phyloP scores from a whole-genome alignment of 2,329 filamentous ascomycete genomes.

The Pochonia chlamydosporia region DNA sequence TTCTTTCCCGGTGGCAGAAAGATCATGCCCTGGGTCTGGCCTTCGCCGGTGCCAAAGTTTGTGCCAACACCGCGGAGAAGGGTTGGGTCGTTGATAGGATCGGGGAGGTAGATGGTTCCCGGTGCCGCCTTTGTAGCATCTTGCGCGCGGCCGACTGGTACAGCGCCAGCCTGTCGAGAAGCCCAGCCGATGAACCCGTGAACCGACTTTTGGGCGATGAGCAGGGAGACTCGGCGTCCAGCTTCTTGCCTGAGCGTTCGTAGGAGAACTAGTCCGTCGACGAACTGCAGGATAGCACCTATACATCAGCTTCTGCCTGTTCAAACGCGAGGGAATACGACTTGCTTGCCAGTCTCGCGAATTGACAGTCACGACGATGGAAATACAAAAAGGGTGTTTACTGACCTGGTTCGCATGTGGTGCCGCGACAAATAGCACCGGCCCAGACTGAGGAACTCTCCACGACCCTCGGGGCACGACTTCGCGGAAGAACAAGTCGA shows the following conservation, averaged over 20 bases:
- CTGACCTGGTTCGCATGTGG: slow-evolving; percentile 91
- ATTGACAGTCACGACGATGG: not conserved
- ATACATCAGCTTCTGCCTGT: too few relatives aligned
- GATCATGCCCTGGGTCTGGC: slow-evolving; percentile 73
- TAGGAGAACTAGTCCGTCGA: slow-evolving; percentile 91
- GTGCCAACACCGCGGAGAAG: slow-evolving; percentile 74
- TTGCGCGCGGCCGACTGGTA: slow-evolving; percentile 89
- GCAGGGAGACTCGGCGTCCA: slow-evolving; percentile 80
- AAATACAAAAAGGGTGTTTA: slow-evolving; percentile 5
- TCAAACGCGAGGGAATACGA: not conserved
- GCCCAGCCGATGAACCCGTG: slow-evolving; percentile 86
- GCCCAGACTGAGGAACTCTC: slow-evolving; percentile 84
- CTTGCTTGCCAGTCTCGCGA: not conserved
- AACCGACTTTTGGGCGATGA: slow-evolving; percentile 95
- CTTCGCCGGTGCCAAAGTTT: slow-evolving; percentile 68
- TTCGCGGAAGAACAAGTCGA: slow-evolving; percentile 97
- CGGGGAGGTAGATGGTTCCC: slow-evolving; percentile 82
- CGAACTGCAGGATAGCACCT: slow-evolving; percentile 57
- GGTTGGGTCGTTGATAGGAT: slow-evolving; percentile 78
- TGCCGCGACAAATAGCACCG: slow-evolving; percentile 91
- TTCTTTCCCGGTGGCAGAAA: slow-evolving; percentile 83
- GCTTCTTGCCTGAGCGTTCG: slow-evolving; percentile 82
- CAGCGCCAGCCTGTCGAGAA: slow-evolving; percentile 77
- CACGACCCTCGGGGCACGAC: slow-evolving; percentile 92
- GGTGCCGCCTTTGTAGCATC: slow-evolving; percentile 75